phyloP scores from a whole-genome alignment of 306 rosid genomes.

The Albizia julibrissin region DNA sequence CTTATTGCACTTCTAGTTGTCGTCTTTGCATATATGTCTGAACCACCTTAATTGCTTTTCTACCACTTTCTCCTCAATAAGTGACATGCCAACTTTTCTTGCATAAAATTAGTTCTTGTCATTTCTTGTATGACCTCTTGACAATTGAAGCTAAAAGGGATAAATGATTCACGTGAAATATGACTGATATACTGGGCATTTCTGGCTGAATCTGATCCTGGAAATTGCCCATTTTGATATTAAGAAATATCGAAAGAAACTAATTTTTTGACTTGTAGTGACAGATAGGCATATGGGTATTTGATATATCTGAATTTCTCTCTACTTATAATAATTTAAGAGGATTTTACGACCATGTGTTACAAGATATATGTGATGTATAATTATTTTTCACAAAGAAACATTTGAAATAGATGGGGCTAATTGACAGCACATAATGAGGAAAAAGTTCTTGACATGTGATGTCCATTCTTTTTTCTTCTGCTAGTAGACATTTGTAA shows the following conservation, averaged over 20 bases:
- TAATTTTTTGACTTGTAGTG: slow-evolving; percentile 5
- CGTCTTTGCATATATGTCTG: background rate
- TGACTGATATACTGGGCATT: background rate
- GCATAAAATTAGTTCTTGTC: background rate
- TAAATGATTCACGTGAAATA: slow-evolving; percentile 1
- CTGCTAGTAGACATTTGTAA: background rate
- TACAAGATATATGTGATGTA: background rate
- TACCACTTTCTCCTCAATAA: too few relatives aligned
- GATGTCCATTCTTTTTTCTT: background rate
- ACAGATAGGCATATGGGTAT: background rate
- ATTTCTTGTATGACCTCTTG: slow-evolving; percentile 2
- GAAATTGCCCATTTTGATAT: slow-evolving; percentile 9
- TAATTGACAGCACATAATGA: background rate
- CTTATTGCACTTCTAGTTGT: background rate
- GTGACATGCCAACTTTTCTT: too few relatives aligned
- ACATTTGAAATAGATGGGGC: background rate
- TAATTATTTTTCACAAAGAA: background rate
- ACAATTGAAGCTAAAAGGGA: slow-evolving; percentile 18
- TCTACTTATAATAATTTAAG: background rate
- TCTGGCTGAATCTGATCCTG: background rate
- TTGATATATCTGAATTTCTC: slow-evolving; percentile 16
- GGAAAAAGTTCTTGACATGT: background rate
- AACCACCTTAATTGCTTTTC: background rate
- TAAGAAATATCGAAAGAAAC: background rate
- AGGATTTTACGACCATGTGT: background rate